phyloP scores from a whole-genome alignment of 1,284 basidiomycete genomes.

The Rhodotorula sp. region DNA sequence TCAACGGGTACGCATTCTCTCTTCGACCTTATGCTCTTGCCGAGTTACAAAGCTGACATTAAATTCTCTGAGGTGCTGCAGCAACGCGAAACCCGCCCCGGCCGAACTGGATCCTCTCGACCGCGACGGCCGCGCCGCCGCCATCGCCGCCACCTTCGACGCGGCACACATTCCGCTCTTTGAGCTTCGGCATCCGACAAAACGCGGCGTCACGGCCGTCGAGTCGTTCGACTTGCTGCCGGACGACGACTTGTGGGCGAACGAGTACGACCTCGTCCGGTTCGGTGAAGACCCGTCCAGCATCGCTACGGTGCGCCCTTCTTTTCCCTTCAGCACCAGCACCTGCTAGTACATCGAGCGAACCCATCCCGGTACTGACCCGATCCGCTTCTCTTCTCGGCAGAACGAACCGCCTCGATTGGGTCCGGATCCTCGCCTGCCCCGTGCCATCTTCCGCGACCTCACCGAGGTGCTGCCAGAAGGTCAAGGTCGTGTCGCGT shows the following conservation, averaged over 20 bases:
- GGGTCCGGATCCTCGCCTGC: constrained; percentile 70
- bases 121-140: constrained; percentile 69
- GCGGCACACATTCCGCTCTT: constrained; percentile 59
- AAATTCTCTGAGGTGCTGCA: constrained; percentile 5
- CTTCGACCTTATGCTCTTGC: too few species aligned
- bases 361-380: background rate
- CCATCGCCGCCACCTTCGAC: constrained; percentile 76
- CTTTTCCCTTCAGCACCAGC: constrained; percentile 5
- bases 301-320: constrained; percentile 8
- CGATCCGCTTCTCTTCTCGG: background rate
- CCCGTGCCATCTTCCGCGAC: constrained; percentile 72
- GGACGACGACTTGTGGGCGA: constrained; percentile 81
- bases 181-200: constrained; percentile 71
- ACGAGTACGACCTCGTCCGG: constrained; percentile 80
- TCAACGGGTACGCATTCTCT: constrained; percentile 18
- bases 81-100: constrained; percentile 43
- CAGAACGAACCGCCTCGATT: constrained; percentile 46
- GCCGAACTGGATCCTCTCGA: constrained; percentile 65
- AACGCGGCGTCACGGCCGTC: constrained; percentile 69
- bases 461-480: constrained; percentile 70
- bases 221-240: constrained; percentile 83
- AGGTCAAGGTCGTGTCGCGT: constrained; percentile 80
- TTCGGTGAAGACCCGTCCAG: constrained; percentile 74
- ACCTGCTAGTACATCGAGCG: constrained; percentile 3
- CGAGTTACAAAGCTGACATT: background rate